Base-by-base conservation (phyloP, 1,284 basidiomycete genomes). In the Puccinia brachypodii region DNA sequence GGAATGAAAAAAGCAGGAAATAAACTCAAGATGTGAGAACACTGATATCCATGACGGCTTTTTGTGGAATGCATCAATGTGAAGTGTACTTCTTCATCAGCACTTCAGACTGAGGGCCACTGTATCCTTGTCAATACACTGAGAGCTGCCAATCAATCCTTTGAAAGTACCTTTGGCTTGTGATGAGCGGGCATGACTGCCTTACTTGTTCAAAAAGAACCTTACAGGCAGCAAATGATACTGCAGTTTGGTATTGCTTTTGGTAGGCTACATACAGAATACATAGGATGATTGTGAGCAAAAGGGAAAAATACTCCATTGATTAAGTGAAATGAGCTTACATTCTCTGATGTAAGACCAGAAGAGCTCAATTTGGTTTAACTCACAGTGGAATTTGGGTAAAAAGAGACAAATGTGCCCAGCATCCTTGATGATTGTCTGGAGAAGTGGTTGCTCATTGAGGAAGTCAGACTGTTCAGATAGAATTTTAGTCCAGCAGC, bases 111-210 rank as follows among this genome's bases (percentile, higher is more conserved):
- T 68, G 64, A 7, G 8, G 13, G 14, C 64, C 6, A 22, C 11
- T 42, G 19, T 40, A 68, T 6, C 64, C 74, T 62, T 60, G 60
- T 31, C 42, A 16, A 62, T 58, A 76, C 9, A 11, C 53, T 22
- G 56, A 62, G 28, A 58, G 33, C 36, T 76, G 56, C 25, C 58
- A n/a, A 62, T 76, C 31, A 25, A 76, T 76, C 36, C 60, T 14
- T 42, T 38, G 47, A 44, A 62, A 76, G 40, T 60, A 76, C 56
- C 62, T 76, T 62, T 19, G 38, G 33, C 62, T 76, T 9, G 56
- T 76, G 19, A 44, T 22, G 7, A 76, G 8, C 13, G 74, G 38
- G 42, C 58, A 76, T 7, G 31, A 22, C 25, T 76, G 31, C 25
- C 58, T n/a, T 11, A 76, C 40, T 44, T 33, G 0, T 42, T 76